phyloP scores from a whole-genome alignment of 169 alveolate species.

The Eimeria maxima region DNA sequence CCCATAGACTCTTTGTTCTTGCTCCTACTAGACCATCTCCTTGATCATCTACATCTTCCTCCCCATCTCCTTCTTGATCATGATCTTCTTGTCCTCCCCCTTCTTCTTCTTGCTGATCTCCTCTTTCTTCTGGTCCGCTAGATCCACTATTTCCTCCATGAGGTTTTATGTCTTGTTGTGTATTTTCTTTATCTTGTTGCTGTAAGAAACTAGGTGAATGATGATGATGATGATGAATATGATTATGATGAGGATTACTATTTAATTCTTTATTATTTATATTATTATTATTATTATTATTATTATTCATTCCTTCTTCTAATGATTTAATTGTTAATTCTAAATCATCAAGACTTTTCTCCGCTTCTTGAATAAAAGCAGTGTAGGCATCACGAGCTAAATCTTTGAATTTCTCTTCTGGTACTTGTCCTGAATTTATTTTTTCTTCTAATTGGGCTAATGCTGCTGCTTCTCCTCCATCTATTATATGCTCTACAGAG shows the following conservation, averaged over 20 bases:
- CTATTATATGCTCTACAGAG: not conserved
- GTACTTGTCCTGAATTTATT: not conserved
- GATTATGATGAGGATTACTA: too few relatives aligned
- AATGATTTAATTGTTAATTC: not conserved
- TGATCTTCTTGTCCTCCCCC: not conserved
- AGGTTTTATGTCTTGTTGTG: not conserved
- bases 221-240: not conserved
- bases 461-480: not conserved
- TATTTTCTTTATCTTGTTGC: not conserved
- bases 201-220: not conserved
- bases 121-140: not conserved
- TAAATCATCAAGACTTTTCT: not conserved
- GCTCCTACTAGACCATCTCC: not conserved
- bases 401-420: not conserved
- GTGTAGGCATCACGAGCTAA: not conserved
- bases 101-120: not conserved
- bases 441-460: not conserved
- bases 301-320: not conserved
- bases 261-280: too few relatives aligned
- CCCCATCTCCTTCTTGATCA: not conserved
- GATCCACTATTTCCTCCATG: not conserved
- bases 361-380: not conserved
- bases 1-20: not conserved
- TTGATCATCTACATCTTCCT: not conserved
- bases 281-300: too few relatives aligned